Conservation (phyloP, 345 rosid species). For the Camelina laxa region DNA sequence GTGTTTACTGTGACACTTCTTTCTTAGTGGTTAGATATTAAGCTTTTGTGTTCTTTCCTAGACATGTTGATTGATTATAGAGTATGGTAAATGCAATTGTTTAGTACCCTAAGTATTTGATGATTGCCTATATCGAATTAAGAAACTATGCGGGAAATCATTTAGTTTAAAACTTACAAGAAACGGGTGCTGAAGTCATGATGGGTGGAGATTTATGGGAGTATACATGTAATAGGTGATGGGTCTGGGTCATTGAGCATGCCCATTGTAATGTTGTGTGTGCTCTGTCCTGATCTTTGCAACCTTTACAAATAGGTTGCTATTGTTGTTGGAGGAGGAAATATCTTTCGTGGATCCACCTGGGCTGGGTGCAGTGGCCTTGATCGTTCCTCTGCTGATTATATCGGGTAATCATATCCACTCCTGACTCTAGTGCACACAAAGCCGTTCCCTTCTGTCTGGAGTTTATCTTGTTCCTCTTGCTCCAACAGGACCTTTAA, state of each 20-base stretch:
- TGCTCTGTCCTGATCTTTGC: conserved; percentile 20
- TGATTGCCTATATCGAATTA: not conserved
- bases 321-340: conserved; percentile 95
- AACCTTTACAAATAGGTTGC: conserved; percentile 63
- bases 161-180: not conserved
- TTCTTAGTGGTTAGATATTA: not conserved
- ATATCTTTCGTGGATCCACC: conserved; percentile 89
- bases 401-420: conserved; percentile 71
- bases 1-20: not conserved
- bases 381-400: conserved; percentile 97
- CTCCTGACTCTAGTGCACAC: not conserved
- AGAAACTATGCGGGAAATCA: conserved; percentile 9
- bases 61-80: conserved; percentile 10
- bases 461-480: not conserved
- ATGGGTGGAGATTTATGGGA: not conserved
- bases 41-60: not conserved
- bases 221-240: not conserved
- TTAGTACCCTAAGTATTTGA: not conserved
- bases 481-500: not conserved
- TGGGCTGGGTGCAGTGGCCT: conserved; percentile 98
- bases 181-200: not conserved
- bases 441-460: not conserved
- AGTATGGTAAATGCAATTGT: not conserved
- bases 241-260: conserved; percentile 16
- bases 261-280: not conserved